phyloP scores from a whole-genome alignment of 129 eudicot genomes.

The Helichrysum umbraculigerum region DNA sequence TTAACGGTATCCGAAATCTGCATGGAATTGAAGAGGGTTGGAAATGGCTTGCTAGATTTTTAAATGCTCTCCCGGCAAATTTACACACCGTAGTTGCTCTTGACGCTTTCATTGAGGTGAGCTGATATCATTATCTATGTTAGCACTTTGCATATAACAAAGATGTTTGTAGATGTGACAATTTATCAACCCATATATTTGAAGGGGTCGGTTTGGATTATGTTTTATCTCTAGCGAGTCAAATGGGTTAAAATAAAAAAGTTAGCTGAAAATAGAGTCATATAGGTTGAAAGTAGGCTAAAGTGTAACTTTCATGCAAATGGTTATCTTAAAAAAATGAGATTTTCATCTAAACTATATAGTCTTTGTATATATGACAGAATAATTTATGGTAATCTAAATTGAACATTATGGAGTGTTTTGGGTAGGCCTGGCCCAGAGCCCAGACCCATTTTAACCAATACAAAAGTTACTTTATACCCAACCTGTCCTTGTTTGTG shows the following conservation, averaged over 20 bases:
- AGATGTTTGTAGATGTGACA: not conserved
- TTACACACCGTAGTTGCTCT: conserved; percentile 61
- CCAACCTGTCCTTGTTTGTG: no score
- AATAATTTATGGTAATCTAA: not conserved
- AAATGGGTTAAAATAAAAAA: not conserved
- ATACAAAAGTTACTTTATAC: no score
- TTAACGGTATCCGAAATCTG: conserved; percentile 50
- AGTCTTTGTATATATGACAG: not conserved
- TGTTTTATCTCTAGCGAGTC: conserved; percentile 1
- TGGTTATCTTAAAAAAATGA: not conserved
- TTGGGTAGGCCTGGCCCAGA: no score
- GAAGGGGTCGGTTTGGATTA: not conserved
- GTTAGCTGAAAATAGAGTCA: not conserved
- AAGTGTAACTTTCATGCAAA: not conserved
- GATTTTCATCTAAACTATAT: not conserved
- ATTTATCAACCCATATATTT: not conserved
- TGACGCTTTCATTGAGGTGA: conserved; percentile 72
- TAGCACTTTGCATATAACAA: not conserved
- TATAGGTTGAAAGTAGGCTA: not conserved
- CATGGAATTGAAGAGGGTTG: conserved; percentile 93
- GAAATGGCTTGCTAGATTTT: conserved; percentile 90
- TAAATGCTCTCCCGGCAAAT: conserved; percentile 81
- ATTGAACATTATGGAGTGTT: no score
- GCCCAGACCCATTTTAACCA: no score
- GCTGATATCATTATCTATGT: conserved; percentile 22